Evolutionary conservation across 257 asterid species (phyloP).

Genomic region (Prunella vulgaris): DNA sequence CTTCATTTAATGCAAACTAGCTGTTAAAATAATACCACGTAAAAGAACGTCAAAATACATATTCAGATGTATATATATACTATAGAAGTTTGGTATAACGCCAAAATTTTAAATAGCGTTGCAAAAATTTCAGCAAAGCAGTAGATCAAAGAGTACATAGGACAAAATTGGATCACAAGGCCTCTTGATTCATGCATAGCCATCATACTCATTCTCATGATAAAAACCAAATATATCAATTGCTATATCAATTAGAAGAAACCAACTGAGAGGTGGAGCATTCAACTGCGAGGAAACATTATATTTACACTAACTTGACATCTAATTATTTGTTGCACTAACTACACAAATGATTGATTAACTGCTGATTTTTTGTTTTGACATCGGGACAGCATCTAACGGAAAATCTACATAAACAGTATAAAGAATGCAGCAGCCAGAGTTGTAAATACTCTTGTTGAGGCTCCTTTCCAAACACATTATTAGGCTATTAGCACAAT

Average conservation of each 20-base stretch:
- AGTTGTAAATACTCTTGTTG: background rate
- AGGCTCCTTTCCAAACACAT: background rate
- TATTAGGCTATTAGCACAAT: background rate
- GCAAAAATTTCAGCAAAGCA: too few species aligned
- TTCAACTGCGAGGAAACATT: background rate
- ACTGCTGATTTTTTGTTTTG: slow-evolving; percentile 13
- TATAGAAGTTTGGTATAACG: background rate
- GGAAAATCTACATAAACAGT: slow-evolving; percentile 12
- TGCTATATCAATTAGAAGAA: background rate
- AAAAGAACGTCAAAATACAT: background rate
- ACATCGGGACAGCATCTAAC: slow-evolving; percentile 20
- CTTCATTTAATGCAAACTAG: too few species aligned
- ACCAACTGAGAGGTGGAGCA: background rate
- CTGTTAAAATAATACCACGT: background rate
- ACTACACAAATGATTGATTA: slow-evolving; percentile 13
- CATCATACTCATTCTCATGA: background rate
- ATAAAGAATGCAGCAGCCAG: slow-evolving; percentile 16
- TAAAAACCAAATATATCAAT: background rate
- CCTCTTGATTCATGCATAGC: background rate
- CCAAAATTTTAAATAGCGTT: background rate
- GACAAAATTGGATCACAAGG: too few species aligned
- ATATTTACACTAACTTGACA: slow-evolving; percentile 32
- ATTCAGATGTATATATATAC: background rate
- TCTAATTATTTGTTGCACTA: slow-evolving; percentile 31
- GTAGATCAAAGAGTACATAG: too few species aligned